Base-by-base conservation (phyloP, 2,329 filamentous ascomycete species). In the Cercospora sesami region DNA sequence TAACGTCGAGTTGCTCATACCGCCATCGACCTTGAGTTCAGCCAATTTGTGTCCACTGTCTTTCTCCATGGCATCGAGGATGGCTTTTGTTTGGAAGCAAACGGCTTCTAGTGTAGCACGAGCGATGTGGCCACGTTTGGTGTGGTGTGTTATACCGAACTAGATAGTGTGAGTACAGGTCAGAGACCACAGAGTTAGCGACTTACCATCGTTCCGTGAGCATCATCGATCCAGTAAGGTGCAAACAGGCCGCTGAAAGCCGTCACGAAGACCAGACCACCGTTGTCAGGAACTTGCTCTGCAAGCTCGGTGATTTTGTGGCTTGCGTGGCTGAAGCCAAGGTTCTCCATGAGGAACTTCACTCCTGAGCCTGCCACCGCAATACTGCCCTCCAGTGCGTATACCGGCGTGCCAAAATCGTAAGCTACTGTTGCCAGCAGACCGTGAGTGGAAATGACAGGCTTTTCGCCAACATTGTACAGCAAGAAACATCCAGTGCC, bases 191-290 rank as follows among this genome's bases (percentile, higher is more conserved):
- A 12, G 30, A 23, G 14, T 7, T 21, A n/a, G 18, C 21, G 23
- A 18, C 62, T 4, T 64, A 64, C 62, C 65, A 95, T 88, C 5
- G 93, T 96, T 68, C 93, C 93, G 78, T 93, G 91, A 21, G 93
- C 93, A 80, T 96, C 92, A 77, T 96, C 93, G 69, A 96, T 94
- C 93, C 93, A 97, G 80, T 97, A 96, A 0, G 93, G 93, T 0
- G 93, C 93, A 78, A 96, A 96, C 2, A 97, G 85, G 64, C 93
- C 93, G 79, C 90, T 93, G 78, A 97, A 97, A 1, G 93, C 93
- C 2, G 93, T 96, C 68, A 97, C 93, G 75, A 97, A 85, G 18
- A 94, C 87, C 64, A 93, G 90, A 7, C 93, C 93, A 65, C 93
- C 93, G 69, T 91, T 96, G 78, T 96, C 90, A 45, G 85, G 79